Conservation (phyloP, 768 basidiomycete species). For the Exsudoporus frostii region DNA sequence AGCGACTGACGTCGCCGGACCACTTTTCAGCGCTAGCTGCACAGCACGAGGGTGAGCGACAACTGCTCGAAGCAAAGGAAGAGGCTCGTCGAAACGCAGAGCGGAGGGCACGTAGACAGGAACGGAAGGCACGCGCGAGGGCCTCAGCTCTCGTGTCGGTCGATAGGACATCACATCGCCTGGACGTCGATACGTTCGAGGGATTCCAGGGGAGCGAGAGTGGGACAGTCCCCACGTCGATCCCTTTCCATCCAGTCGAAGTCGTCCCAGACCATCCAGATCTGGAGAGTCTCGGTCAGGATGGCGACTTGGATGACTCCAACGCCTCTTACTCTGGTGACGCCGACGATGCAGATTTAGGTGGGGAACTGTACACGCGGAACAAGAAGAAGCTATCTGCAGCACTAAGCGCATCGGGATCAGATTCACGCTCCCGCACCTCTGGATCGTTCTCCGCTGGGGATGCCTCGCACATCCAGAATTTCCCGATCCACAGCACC, state of each 20-base stretch:
- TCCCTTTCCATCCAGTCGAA: neutral
- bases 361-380: constrained; percentile 51
- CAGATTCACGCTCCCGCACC: constrained; percentile 61
- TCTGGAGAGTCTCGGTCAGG: constrained; percentile 6
- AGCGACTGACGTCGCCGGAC: constrained; percentile 44
- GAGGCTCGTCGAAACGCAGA: constrained; percentile 47
- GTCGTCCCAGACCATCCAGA: neutral
- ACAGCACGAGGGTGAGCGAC: constrained; percentile 30
- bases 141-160: constrained; percentile 32
- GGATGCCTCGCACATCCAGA: constrained; percentile 20
- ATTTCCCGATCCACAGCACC: constrained; percentile 20
- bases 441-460: constrained; percentile 45
- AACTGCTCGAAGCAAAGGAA: constrained; percentile 32
- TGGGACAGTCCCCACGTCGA: neutral
- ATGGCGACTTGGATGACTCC: constrained; percentile 1
- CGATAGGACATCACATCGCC: constrained; percentile 22
- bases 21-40: constrained; percentile 29
- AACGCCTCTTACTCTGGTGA: constrained; percentile 25
- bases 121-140: constrained; percentile 44
- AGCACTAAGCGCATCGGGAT: constrained; percentile 39
- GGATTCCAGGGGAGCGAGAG: constrained; percentile 60
- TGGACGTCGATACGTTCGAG: constrained; percentile 47
- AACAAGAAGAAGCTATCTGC: constrained; percentile 27
- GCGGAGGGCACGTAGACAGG: constrained; percentile 42
- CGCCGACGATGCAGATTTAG: constrained; percentile 58